Evolutionary conservation across 2,329 filamentous ascomycete species (phyloP).

Genomic region (Ophiocordyceps camponoti-saundersi): DNA sequence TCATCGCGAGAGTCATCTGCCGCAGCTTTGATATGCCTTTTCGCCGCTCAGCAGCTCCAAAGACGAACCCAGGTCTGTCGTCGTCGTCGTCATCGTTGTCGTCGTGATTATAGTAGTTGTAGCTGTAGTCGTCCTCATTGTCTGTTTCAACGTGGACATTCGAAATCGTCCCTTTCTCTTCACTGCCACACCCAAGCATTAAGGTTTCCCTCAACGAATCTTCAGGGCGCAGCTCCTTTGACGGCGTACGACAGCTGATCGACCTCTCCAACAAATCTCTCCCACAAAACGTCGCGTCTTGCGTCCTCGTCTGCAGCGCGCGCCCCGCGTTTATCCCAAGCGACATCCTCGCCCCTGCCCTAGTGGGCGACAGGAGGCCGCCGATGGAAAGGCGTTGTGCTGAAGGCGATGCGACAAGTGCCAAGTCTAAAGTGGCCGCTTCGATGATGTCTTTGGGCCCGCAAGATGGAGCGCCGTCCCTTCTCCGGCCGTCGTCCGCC

Average conservation of each 20-base stretch:
- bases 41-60: slow-evolving; percentile 8
- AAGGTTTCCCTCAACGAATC: no score
- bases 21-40: slow-evolving; percentile 13
- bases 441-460: neutral
- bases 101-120: neutral
- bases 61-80: slow-evolving; percentile 3
- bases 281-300: no score
- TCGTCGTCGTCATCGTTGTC: neutral
- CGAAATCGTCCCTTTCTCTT: no score
- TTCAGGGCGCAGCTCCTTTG: no score
- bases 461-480: no score
- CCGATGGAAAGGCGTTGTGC: neutral
- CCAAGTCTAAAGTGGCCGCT: neutral
- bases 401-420: neutral
- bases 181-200: no score
- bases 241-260: no score
- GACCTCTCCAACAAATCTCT: no score
- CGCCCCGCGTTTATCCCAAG: neutral
- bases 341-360: neutral
- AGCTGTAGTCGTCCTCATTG: neutral
- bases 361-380: neutral
- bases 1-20: neutral
- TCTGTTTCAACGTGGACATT: neutral
- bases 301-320: neutral
- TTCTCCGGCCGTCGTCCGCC: neutral